These are phyloP conservation scores for Sporothrix curviconia DNA, from an alignment of 2,329 filamentous ascomycete species.

Conservation along the genomic window DNA sequence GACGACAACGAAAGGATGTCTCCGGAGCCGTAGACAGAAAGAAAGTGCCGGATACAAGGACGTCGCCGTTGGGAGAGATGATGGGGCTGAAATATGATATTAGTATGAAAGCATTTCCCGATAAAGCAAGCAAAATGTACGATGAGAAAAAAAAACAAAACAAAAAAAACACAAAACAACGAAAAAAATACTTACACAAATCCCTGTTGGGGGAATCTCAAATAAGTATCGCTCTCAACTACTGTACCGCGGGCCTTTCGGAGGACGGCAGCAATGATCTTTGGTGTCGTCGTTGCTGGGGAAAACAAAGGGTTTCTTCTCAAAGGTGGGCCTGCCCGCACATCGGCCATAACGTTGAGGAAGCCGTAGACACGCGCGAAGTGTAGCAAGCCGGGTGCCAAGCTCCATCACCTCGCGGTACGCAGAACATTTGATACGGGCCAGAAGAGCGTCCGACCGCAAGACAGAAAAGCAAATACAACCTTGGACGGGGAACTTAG, in stretches of 20 bases:
- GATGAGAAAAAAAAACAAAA: not conserved
- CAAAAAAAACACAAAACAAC: not conserved
- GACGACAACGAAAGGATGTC: no score
- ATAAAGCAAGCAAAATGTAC: no score
- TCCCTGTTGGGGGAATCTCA: slow-evolving; percentile 75
- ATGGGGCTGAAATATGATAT: slow-evolving; percentile 55
- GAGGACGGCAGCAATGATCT: slow-evolving; percentile 75
- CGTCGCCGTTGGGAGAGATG: slow-evolving; percentile 92
- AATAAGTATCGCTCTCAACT: slow-evolving; percentile 76
- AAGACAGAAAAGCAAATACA: no score
- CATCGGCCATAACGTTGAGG: slow-evolving; percentile 89
- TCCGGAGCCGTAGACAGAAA: slow-evolving; percentile 81
- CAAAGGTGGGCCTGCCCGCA: slow-evolving; percentile 81
- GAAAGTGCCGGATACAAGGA: slow-evolving; percentile 79
- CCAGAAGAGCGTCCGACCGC: no score
- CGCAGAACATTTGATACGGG: slow-evolving; percentile 92
- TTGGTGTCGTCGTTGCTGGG: slow-evolving; percentile 75
- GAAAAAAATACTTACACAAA: slow-evolving; percentile 48
- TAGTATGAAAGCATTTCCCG: no score
- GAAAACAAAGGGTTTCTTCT: slow-evolving; percentile 94
- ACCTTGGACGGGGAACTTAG: no score
- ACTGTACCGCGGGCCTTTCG: slow-evolving; percentile 74
- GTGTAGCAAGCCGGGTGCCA: slow-evolving; percentile 94
- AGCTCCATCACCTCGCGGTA: slow-evolving; percentile 97
- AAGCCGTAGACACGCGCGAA: slow-evolving; percentile 81